These are phyloP conservation scores for Colletotrichum godetiae DNA, from an alignment of 2,329 filamentous ascomycete genomes.

Conservation along the genomic window DNA sequence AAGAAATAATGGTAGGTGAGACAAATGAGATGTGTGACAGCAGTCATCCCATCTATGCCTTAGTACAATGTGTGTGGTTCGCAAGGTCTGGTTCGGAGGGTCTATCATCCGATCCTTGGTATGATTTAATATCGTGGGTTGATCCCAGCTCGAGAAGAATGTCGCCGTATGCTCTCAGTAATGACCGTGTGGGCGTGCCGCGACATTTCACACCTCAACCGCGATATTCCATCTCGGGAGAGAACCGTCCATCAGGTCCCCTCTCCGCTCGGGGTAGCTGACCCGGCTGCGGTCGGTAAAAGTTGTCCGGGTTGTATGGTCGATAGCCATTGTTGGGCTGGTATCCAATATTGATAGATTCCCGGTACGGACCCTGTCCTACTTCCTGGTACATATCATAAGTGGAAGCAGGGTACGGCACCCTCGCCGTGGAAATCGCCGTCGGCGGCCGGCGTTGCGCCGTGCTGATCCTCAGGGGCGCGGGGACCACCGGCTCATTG, in stretches of 20 bases:
- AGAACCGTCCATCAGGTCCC: conserved; percentile 29
- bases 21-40: neutral
- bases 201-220: neutral
- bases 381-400: conserved; percentile 26
- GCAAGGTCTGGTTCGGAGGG: neutral
- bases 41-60: neutral
- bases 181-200: neutral
- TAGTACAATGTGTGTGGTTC: neutral
- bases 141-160: neutral
- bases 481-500: conserved; percentile 11
- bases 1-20: neutral
- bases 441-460: neutral
- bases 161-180: neutral
- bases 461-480: conserved; percentile 6
- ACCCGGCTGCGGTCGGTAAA: conserved; percentile 15
- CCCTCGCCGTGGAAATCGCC: neutral
- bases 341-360: conserved; percentile 30
- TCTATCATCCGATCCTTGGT: neutral
- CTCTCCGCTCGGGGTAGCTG: conserved; percentile 29
- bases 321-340: conserved; percentile 28
- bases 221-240: neutral
- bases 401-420: conserved; percentile 19
- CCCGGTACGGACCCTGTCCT: conserved; percentile 25
- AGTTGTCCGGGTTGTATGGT: conserved; percentile 13
- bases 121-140: neutral